Conservation (phyloP, 306 rosid species). For the Aeschynomene evenia region DNA sequence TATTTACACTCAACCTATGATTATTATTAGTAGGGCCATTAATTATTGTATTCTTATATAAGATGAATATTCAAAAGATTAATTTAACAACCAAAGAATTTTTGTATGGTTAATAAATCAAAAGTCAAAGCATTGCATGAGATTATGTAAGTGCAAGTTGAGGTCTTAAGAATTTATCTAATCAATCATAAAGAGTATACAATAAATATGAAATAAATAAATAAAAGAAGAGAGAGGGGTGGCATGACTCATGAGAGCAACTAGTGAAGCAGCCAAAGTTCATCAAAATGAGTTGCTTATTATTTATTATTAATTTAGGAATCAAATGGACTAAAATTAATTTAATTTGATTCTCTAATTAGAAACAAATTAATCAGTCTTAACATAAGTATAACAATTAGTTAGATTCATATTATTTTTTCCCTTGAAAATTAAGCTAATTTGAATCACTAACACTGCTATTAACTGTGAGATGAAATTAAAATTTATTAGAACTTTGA, state of each 20-base stretch:
- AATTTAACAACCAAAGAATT: neutral
- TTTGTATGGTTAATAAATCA: conserved; percentile 2
- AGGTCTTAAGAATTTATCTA: conserved; percentile 3
- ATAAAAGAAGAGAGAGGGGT: neutral
- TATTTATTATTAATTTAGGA: conserved; percentile 20
- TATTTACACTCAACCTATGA: conserved; percentile 33
- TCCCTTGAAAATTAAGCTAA: neutral
- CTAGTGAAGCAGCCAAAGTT: conserved; percentile 15
- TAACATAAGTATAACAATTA: neutral
- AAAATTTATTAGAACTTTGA: neutral
- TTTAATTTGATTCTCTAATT: neutral
- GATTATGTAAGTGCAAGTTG: conserved; percentile 27
- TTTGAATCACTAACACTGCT: neutral
- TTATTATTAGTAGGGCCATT: conserved; percentile 20
- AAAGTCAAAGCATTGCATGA: conserved; percentile 13
- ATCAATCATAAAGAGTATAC: neutral
- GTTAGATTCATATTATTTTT: neutral
- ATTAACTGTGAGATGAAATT: neutral
- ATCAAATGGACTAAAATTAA: neutral
- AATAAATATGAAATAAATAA: neutral
- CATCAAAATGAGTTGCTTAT: conserved; percentile 26
- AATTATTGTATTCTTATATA: neutral
- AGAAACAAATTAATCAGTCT: neutral
- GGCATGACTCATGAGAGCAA: neutral
- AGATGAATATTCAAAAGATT: neutral